A percentile compares a stretch with the other conserved stretches of the same genome.
Conservation (phyloP, 2,329 filamentous ascomycete species). For the Fusarium longipes region DNA sequence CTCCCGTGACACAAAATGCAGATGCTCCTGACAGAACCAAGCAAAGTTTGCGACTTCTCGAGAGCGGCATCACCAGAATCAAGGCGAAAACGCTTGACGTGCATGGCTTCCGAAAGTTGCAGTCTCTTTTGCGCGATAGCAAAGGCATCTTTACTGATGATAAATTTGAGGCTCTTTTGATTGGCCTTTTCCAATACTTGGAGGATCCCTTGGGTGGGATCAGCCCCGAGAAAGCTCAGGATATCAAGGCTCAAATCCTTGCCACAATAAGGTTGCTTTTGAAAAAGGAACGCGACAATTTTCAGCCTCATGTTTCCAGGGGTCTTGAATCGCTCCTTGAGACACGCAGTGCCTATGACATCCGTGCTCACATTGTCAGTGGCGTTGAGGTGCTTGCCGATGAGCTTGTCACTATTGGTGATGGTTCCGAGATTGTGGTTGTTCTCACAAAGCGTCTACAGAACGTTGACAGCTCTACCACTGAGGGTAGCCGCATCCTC, state of each 20-base stretch:
- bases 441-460: conserved; percentile 64
- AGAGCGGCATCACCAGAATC: conserved; percentile 80
- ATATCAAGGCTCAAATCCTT: conserved; percentile 79
- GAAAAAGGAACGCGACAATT: conserved; percentile 72
- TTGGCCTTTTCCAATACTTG: conserved; percentile 77
- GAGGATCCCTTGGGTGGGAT: conserved; percentile 68
- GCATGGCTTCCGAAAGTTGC: conserved; percentile 82
- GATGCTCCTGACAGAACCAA: conserved; percentile 61
- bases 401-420: conserved; percentile 75
- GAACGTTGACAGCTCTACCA: conserved; percentile 53
- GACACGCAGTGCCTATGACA: conserved; percentile 74
- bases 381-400: conserved; percentile 79
- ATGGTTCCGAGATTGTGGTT: conserved; percentile 68
- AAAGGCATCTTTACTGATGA: conserved; percentile 72
- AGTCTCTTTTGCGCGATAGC: conserved; percentile 77
- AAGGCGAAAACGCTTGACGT: conserved; percentile 79
- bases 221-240: conserved; percentile 72
- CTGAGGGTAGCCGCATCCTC: conserved; percentile 63
- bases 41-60: conserved; percentile 71
- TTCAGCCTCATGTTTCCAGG: conserved; percentile 74
- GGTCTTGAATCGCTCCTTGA: conserved; percentile 75
- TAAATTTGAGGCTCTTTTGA: conserved; percentile 74
- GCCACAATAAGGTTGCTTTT: conserved; percentile 79
- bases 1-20: conserved; percentile 35
- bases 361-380: conserved; percentile 76